A percentile compares a stretch with the other conserved stretches of the same genome.
These are phyloP conservation scores for Cladophialophora carrionii DNA, from an alignment of 2,329 filamentous ascomycete species.

Conservation along the genomic window DNA sequence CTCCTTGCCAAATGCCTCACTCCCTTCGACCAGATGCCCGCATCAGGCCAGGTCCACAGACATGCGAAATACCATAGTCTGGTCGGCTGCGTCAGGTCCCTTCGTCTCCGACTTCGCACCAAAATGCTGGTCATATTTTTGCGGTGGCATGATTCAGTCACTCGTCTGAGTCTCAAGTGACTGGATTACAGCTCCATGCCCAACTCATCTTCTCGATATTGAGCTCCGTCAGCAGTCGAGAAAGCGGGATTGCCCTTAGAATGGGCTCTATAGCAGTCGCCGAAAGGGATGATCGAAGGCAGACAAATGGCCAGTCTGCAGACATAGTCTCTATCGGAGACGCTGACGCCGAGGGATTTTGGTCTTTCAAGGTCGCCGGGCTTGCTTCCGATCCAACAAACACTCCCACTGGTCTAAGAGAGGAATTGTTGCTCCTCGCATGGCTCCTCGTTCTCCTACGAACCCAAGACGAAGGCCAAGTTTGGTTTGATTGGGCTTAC, in stretches of 20 bases:
- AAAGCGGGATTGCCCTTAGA: neutral
- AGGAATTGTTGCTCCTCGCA: constrained; percentile 50
- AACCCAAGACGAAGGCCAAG: constrained; percentile 47
- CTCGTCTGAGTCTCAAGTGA: too few relatives aligned
- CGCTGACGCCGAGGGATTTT: constrained; percentile 25
- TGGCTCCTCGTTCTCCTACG: constrained; percentile 54
- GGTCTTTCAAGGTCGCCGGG: constrained; percentile 40
- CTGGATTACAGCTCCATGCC: neutral
- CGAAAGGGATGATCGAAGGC: constrained; percentile 1
- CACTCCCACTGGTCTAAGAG: constrained; percentile 45
- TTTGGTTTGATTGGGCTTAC: constrained; percentile 49
- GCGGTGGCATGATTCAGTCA: neutral
- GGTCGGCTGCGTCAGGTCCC: neutral
- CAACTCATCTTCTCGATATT: neutral
- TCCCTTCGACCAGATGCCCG: neutral
- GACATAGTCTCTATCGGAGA: neutral
- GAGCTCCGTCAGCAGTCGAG: neutral
- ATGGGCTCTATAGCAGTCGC: constrained; percentile 14
- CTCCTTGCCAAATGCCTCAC: neutral
- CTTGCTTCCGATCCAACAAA: constrained; percentile 39
- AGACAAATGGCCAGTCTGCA: constrained; percentile 3
- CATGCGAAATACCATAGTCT: neutral
- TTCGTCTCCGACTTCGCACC: neutral
- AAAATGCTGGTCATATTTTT: neutral
- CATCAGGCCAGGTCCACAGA: neutral